Percentiles rank a stretch among this genome's conserved stretches.
These are phyloP conservation scores for Aspergillus ostianus DNA, from an alignment of 495 filamentous ascomycete species.

Conservation along the genomic window DNA sequence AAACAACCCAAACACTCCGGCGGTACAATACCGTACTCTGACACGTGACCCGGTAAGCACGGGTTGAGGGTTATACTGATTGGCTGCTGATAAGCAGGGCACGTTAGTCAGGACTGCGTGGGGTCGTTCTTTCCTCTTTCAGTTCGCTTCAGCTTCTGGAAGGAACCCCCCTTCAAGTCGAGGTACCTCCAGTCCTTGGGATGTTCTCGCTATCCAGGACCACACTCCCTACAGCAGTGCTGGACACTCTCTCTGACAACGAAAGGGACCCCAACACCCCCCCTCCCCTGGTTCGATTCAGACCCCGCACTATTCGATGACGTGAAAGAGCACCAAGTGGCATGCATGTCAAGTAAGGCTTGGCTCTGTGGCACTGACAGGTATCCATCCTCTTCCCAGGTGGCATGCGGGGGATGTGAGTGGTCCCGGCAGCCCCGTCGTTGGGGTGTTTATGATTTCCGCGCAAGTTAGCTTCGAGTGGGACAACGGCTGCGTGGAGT, in stretches of 20 bases:
- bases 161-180: too few relatives aligned
- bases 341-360: conserved; percentile 3
- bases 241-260: not conserved
- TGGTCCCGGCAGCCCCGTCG: not conserved
- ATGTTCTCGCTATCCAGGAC: too few relatives aligned
- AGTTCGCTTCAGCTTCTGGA: not conserved
- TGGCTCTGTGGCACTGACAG: not conserved
- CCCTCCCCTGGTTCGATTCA: conserved; percentile 2
- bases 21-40: conserved; percentile 11
- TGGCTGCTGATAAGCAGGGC: conserved; percentile 18
- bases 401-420: not conserved
- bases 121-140: not conserved
- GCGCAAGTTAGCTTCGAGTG: too few relatives aligned
- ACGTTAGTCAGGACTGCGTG: not conserved
- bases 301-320: conserved; percentile 17
- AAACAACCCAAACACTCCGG: not conserved
- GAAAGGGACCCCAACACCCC: not conserved
- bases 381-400: not conserved
- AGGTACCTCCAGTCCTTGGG: too few relatives aligned
- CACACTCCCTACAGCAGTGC: too few relatives aligned
- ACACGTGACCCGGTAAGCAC: conserved; percentile 13
- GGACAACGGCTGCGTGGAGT: not conserved
- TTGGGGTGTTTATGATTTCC: too few relatives aligned
- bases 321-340: conserved; percentile 10
- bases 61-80: conserved; percentile 4